phyloP scores from a whole-genome alignment of 2,329 filamentous ascomycete species.

The Penicillium crustosum region DNA sequence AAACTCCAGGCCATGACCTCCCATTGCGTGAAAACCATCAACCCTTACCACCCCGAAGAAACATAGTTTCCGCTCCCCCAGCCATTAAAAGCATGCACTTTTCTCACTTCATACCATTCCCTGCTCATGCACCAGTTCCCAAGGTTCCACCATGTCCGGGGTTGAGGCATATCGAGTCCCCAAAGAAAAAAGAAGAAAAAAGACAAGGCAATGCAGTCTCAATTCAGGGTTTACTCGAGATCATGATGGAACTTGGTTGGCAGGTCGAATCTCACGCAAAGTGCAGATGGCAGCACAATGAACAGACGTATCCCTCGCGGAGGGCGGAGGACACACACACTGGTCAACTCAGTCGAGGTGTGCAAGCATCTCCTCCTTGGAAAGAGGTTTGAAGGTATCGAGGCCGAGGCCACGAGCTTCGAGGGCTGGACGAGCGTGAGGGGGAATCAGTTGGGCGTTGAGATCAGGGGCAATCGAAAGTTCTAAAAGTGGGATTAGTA shows the following conservation, averaged over 20 bases:
- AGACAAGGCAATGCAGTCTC: constrained; percentile 30
- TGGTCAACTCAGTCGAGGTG: constrained; percentile 76
- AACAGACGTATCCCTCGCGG: constrained; percentile 40
- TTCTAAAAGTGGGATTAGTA: constrained; percentile 58
- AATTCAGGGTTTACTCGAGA: constrained; percentile 30
- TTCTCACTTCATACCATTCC: constrained; percentile 12
- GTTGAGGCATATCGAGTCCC: constrained; percentile 13
- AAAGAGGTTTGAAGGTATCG: constrained; percentile 86
- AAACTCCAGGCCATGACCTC: constrained; percentile 39
- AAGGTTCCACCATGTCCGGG: background rate
- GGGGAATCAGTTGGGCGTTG: constrained; percentile 83
- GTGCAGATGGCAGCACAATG: constrained; percentile 37
- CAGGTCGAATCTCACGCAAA: constrained; percentile 24
- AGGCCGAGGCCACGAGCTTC: constrained; percentile 81
- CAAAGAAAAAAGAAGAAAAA: constrained; percentile 15
- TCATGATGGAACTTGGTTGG: constrained; percentile 18
- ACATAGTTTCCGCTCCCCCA: constrained; percentile 24
- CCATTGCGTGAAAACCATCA: constrained; percentile 35
- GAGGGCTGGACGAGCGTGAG: constrained; percentile 74
- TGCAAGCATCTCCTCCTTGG: constrained; percentile 96
- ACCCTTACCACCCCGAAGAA: constrained; percentile 27
- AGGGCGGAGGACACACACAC: constrained; percentile 31
- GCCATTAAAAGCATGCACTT: constrained; percentile 26
- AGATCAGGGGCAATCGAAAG: constrained; percentile 89
- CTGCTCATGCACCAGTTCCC: background rate